Conservation (phyloP, 345 rosid genomes). For the Dipteronia sinensis region DNA sequence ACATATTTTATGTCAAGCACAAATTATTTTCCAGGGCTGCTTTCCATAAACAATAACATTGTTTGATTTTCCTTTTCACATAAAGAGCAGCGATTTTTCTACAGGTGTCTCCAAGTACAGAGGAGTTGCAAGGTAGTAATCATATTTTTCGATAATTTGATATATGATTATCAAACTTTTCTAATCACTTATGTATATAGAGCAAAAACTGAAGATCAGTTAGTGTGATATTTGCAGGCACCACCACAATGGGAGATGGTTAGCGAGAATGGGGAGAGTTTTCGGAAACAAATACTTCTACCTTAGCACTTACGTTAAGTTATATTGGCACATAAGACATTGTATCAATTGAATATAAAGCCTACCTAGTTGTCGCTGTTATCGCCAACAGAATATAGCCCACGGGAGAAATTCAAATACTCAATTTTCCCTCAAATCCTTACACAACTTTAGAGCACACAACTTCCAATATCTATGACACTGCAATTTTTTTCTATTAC, state of each 20-base stretch:
- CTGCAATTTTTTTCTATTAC: too few species aligned
- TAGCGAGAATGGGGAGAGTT: constrained; percentile 71
- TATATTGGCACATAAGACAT: constrained; percentile 36
- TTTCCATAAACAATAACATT: constrained; percentile 3
- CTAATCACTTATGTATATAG: background rate
- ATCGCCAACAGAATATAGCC: constrained; percentile 19
- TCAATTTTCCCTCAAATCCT: constrained; percentile 22
- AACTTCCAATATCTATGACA: constrained; percentile 6
- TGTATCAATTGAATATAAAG: constrained; percentile 50
- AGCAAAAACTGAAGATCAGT: background rate
- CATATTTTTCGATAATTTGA: background rate
- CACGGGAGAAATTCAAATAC: constrained; percentile 39
- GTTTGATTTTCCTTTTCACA: constrained; percentile 17
- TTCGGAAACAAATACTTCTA: constrained; percentile 73
- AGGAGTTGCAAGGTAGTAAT: constrained; percentile 62
- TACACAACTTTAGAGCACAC: constrained; percentile 17
- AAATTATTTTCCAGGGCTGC: background rate
- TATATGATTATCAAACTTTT: background rate
- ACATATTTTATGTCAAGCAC: background rate
- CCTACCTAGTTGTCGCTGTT: constrained; percentile 10
- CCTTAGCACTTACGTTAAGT: constrained; percentile 72
- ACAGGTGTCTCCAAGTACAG: constrained; percentile 71
- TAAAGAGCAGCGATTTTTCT: constrained; percentile 70
- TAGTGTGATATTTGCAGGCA: constrained; percentile 39
- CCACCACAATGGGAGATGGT: constrained; percentile 78